Percentiles rank a stretch among this genome's conserved stretches.
These are phyloP conservation scores for Monosporozyma aerobia DNA, from an alignment of 805 yeast genomes.

Conservation along the genomic window DNA sequence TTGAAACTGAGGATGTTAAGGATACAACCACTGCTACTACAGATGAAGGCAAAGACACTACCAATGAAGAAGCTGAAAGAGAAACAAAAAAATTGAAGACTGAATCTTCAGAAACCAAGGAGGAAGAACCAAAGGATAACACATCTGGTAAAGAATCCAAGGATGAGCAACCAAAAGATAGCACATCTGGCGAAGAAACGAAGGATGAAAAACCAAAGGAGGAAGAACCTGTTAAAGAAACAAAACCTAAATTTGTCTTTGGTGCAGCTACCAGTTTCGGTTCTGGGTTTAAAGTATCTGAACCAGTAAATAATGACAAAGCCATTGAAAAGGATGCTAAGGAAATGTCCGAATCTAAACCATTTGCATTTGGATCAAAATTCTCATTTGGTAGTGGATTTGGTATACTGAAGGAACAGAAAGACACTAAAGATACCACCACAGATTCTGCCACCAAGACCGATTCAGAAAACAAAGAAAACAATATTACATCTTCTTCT, in stretches of 20 bases:
- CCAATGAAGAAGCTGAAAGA: not conserved
- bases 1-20: slow-evolving; percentile 17
- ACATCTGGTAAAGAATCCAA: not conserved
- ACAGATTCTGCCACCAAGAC: slow-evolving; percentile 5
- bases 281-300: slow-evolving; percentile 24
- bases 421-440: slow-evolving; percentile 9
- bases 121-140: not conserved
- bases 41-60: slow-evolving; percentile 5
- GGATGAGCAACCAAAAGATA: not conserved
- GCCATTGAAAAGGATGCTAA: slow-evolving; percentile 1
- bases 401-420: slow-evolving; percentile 18
- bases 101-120: not conserved
- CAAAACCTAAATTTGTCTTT: slow-evolving; percentile 43
- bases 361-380: slow-evolving; percentile 37
- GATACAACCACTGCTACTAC: not conserved
- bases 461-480: slow-evolving; percentile 3
- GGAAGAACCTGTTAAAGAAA: slow-evolving; percentile 1
- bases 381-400: slow-evolving; percentile 35
- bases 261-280: slow-evolving; percentile 48
- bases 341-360: slow-evolving; percentile 9
- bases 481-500: not conserved
- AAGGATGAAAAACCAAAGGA: slow-evolving; percentile 3
- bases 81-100: not conserved
- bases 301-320: slow-evolving; percentile 8
- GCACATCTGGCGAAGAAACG: not conserved